Evolutionary conservation across 2,329 filamentous ascomycete species (phyloP).

Genomic region (Fulvia fulva): DNA sequence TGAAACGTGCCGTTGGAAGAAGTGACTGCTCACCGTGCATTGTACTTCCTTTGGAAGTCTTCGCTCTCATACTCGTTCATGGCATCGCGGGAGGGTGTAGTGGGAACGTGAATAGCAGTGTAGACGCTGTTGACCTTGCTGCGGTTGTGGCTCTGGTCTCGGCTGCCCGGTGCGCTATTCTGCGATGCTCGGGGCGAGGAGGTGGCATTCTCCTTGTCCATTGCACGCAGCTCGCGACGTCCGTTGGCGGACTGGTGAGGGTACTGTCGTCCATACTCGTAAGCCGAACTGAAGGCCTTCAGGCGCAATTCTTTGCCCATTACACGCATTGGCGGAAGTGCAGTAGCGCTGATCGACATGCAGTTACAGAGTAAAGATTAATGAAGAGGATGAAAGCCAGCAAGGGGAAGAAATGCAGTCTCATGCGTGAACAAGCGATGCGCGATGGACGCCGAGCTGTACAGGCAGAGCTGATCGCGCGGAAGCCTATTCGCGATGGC

Average conservation of each 20-base stretch:
- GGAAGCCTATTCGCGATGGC: neutral
- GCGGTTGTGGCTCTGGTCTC: constrained; percentile 10
- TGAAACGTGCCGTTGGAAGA: constrained; percentile 10
- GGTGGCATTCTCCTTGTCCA: constrained; percentile 18
- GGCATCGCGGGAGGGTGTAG: constrained; percentile 4
- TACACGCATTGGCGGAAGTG: neutral
- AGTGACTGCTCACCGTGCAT: constrained; percentile 9
- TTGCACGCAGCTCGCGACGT: constrained; percentile 22
- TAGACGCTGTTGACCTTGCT: constrained; percentile 24
- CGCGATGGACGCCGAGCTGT: neutral
- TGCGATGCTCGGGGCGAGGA: neutral
- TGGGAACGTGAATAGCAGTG: constrained; percentile 20
- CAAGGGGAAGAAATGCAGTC: neutral
- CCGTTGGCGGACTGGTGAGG: constrained; percentile 25
- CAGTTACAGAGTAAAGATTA: neutral
- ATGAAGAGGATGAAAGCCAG: neutral
- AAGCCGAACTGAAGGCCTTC: constrained; percentile 23
- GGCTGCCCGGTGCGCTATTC: constrained; percentile 7
- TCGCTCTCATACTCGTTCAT: constrained; percentile 23
- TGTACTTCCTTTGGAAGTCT: constrained; percentile 26
- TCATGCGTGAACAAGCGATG: neutral
- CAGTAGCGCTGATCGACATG: neutral
- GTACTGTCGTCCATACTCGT: constrained; percentile 24
- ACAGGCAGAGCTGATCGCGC: neutral
- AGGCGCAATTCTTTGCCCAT: constrained; percentile 13